Conservation (phyloP, 1,139 yeast species). For the Blastobotrys indianensis region DNA sequence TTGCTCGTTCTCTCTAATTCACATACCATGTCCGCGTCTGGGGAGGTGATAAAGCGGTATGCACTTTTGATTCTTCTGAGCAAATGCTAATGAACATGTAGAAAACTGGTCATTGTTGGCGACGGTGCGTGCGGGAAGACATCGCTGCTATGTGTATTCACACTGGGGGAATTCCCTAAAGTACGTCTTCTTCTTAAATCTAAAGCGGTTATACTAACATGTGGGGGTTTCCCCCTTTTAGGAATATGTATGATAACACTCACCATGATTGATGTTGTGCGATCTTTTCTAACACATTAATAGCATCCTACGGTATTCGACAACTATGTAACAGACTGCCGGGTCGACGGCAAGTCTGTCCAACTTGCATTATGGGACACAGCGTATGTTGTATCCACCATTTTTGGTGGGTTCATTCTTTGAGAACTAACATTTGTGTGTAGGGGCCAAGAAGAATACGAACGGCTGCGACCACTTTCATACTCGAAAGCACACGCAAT, state of each 20-base stretch:
- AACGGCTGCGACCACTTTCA: slow-evolving; percentile 56
- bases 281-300: slow-evolving; percentile 53
- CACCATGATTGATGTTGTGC: neutral
- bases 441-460: slow-evolving; percentile 68
- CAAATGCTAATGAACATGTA: slow-evolving; percentile 15
- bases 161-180: slow-evolving; percentile 68
- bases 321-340: slow-evolving; percentile 86
- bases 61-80: slow-evolving; percentile 1
- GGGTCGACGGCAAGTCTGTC: slow-evolving; percentile 88
- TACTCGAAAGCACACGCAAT: slow-evolving; percentile 66
- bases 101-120: slow-evolving; percentile 87
- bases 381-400: slow-evolving; percentile 45
- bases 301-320: slow-evolving; percentile 95
- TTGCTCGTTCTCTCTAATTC: no score
- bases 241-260: neutral
- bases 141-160: slow-evolving; percentile 81
- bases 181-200: slow-evolving; percentile 20
- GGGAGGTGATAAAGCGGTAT: slow-evolving; percentile 23
- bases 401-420: no score
- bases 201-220: neutral
- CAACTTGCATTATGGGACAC: slow-evolving; percentile 93
- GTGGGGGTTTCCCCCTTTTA: no score
- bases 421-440: no score
- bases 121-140: slow-evolving; percentile 97
- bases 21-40: slow-evolving; percentile 2